Percentiles rank a stretch among this genome's conserved stretches.
phyloP scores from a whole-genome alignment of 2,329 filamentous ascomycete genomes.

The Aspergillus cejpii region DNA sequence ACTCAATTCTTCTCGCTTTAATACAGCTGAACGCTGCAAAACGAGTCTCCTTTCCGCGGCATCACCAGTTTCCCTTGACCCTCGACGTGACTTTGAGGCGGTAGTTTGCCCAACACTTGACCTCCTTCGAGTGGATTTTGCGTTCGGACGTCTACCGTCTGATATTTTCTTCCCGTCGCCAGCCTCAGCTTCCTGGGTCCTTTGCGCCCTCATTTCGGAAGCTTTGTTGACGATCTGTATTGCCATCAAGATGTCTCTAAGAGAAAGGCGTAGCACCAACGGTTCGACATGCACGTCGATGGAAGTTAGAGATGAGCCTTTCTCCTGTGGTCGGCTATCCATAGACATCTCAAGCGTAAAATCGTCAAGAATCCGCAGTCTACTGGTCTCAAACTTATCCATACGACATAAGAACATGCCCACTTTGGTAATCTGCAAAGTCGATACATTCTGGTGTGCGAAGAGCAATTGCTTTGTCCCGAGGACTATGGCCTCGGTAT shows the following conservation, averaged over 20 bases:
- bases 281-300: slow-evolving; percentile 88
- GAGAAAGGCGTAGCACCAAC: slow-evolving; percentile 77
- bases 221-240: slow-evolving; percentile 89
- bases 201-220: slow-evolving; percentile 66
- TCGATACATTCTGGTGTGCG: slow-evolving; percentile 88
- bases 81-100: slow-evolving; percentile 41
- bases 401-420: slow-evolving; percentile 99
- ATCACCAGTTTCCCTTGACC: slow-evolving; percentile 39
- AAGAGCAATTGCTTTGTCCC: slow-evolving; percentile 89
- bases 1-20: slow-evolving; percentile 73
- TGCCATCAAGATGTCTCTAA: slow-evolving; percentile 89
- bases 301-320: slow-evolving; percentile 58
- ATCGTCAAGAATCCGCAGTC: slow-evolving; percentile 88
- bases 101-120: slow-evolving; percentile 43
- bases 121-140: slow-evolving; percentile 42
- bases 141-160: slow-evolving; percentile 31
- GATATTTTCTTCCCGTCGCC: slow-evolving; percentile 51
- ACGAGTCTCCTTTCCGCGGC: slow-evolving; percentile 33
- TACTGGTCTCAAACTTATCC: slow-evolving; percentile 90
- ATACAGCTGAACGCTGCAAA: slow-evolving; percentile 45
- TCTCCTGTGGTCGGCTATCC: slow-evolving; percentile 61
- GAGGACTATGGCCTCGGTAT: slow-evolving; percentile 91
- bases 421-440: slow-evolving; percentile 84
- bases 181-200: slow-evolving; percentile 43
- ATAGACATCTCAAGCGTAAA: slow-evolving; percentile 88